phyloP scores from a whole-genome alignment of 495 filamentous ascomycete genomes.

The Sabuloglossum arenarium region DNA sequence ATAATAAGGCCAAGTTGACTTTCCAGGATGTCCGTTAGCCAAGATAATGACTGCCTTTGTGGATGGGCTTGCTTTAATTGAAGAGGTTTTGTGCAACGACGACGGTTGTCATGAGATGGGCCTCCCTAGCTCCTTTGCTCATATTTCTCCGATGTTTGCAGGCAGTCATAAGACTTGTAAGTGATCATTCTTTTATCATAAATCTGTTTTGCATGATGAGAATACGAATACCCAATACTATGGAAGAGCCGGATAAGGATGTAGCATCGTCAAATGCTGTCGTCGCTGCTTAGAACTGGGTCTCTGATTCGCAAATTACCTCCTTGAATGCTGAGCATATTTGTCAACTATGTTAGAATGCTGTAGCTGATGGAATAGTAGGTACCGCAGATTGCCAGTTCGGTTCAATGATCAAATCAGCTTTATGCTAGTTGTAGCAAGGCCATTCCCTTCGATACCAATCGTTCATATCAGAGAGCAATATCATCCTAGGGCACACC shows the following conservation, averaged over 20 bases:
- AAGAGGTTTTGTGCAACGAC: no score
- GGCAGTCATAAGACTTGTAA: no score
- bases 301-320: not conserved
- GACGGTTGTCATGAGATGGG: no score
- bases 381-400: not conserved
- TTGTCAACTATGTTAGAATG: not conserved
- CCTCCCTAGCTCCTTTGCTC: no score
- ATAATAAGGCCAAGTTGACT: not conserved
- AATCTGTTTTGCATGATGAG: not conserved
- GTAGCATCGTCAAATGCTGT: conserved; percentile 1
- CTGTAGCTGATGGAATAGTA: not conserved
- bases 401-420: no score
- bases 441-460: no score
- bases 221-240: not conserved
- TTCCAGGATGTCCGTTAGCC: not conserved
- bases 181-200: not conserved
- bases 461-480: no score
- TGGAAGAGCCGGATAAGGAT: conserved; percentile 2
- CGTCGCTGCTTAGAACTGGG: conserved; percentile 1
- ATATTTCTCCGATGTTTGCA: no score
- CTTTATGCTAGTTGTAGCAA: no score
- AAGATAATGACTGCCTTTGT: no score
- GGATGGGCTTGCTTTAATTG: no score
- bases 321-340: not conserved
- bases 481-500: no score